phyloP scores from a whole-genome alignment of 352 stramenopile genomes.

The Phytophthora litchii region DNA sequence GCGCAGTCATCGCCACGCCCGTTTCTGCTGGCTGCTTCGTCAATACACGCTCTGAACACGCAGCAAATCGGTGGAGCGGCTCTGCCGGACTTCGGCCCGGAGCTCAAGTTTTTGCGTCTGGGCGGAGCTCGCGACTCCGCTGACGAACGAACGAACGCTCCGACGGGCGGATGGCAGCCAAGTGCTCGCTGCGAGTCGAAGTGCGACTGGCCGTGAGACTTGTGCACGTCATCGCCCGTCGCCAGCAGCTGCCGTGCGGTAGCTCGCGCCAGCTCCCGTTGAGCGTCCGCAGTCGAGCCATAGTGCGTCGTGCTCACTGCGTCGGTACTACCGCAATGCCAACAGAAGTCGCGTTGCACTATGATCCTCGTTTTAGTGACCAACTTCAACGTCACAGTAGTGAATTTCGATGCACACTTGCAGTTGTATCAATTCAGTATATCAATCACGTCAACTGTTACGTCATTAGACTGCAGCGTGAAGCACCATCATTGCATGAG shows the following conservation, averaged over 20 bases:
- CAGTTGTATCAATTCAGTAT: too few relatives aligned
- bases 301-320: too few relatives aligned
- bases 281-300: too few relatives aligned
- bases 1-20: conserved; percentile 29
- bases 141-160: conserved; percentile 23
- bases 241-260: conserved; percentile 19
- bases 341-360: neutral
- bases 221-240: neutral
- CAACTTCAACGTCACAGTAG: conserved; percentile 11
- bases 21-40: conserved; percentile 23
- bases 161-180: conserved; percentile 23
- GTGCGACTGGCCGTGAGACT: neutral
- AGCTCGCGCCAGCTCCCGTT: too few relatives aligned
- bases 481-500: conserved; percentile 23
- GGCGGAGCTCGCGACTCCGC: conserved; percentile 4
- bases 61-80: conserved; percentile 19
- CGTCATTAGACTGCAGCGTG: conserved; percentile 5
- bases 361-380: conserved; percentile 5
- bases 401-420: neutral
- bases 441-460: too few relatives aligned
- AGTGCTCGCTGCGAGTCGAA: conserved; percentile 14
- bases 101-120: conserved; percentile 25
- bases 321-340: neutral
- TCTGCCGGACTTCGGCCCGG: conserved; percentile 2
- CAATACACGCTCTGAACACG: conserved; percentile 27